A percentile compares a stretch with the other conserved stretches of the same genome.
Conservation (phyloP, 2,329 filamentous ascomycete species). For the Colletotrichum melonis region DNA sequence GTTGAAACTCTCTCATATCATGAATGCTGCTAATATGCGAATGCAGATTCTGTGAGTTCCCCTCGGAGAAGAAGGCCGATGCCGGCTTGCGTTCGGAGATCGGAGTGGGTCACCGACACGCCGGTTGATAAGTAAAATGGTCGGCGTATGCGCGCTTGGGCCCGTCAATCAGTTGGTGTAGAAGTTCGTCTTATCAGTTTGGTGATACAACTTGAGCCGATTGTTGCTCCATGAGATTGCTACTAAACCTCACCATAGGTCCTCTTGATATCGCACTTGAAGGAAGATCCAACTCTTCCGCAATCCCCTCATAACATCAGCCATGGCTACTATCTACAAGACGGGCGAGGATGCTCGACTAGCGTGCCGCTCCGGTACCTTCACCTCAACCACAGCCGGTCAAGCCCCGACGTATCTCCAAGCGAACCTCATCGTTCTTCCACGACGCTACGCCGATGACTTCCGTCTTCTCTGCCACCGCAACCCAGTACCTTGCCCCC, state of each 20-base stretch:
- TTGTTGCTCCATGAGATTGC: neutral
- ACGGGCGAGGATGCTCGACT: constrained; percentile 54
- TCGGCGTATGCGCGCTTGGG: neutral
- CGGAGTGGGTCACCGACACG: constrained; percentile 30
- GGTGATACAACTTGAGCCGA: neutral
- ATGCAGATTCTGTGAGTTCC: neutral
- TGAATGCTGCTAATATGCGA: no score
- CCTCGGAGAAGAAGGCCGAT: constrained; percentile 27
- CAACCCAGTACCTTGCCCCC: constrained; percentile 72
- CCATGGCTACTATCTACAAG: constrained; percentile 19
- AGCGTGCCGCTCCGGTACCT: constrained; percentile 52
- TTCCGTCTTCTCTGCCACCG: constrained; percentile 69
- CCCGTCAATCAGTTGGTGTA: neutral
- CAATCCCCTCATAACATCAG: no score
- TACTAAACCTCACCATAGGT: neutral
- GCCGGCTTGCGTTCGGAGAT: constrained; percentile 28
- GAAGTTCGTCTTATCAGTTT: neutral
- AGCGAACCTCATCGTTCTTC: constrained; percentile 72
- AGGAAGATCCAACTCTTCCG: neutral
- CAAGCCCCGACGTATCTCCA: constrained; percentile 67
- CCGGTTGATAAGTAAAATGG: neutral
- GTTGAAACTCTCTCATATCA: neutral
- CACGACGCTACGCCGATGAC: constrained; percentile 65
- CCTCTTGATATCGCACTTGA: neutral
- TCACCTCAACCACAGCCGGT: constrained; percentile 61